Base-by-base conservation (phyloP, 345 rosid genomes). In the Euphorbia pulcherrima region DNA sequence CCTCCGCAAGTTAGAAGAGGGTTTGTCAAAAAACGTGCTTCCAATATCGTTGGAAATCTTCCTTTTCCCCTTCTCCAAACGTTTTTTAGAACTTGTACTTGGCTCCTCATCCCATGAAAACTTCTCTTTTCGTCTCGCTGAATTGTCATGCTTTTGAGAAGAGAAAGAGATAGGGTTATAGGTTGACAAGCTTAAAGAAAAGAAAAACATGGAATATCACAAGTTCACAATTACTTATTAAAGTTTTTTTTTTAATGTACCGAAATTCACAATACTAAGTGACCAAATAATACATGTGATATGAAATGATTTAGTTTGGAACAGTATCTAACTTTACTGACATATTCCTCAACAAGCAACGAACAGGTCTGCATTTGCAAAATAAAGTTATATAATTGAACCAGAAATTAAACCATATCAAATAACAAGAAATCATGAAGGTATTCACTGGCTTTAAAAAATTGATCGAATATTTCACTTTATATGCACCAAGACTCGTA, bases 1-100 rank as follows among this genome's bases (percentile, higher is more conserved):
- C 74, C 78, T 89, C 70, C 74, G 74, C 8, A 83, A 73, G 60
- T 80, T 84, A 65, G 40, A 60, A 60, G 81, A 75, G 83, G 86
- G 68, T 71, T 80, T 81, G 8, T 67, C 81, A 29, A 51, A 56
- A 62, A 69, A 71, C 64, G 68, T 71, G 75, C 69, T 69, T 65
- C 74, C 65, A 46, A 35, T 65, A 40, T 37, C 72, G 72, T 56
- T 63, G 41, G 56, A 69, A 44, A 63, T 64, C 59, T 72, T 67
- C 50, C 77, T 75, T 68, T 77, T 81, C 39, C 70, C 77, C 57
- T 78, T 76, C 12, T n/a, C 29, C 13, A 52, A 51, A 47, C 6
- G 67, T 52, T 54, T 28, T n/a, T 65, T 61, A 63, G 69, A 59
- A 65, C 39, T 35, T 60, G 39, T 8, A 62, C 39, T 51, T 52